A percentile compares a stretch with the other conserved stretches of the same genome.
phyloP scores from a whole-genome alignment of 768 basidiomycete genomes.

The Cubamyces sp. region DNA sequence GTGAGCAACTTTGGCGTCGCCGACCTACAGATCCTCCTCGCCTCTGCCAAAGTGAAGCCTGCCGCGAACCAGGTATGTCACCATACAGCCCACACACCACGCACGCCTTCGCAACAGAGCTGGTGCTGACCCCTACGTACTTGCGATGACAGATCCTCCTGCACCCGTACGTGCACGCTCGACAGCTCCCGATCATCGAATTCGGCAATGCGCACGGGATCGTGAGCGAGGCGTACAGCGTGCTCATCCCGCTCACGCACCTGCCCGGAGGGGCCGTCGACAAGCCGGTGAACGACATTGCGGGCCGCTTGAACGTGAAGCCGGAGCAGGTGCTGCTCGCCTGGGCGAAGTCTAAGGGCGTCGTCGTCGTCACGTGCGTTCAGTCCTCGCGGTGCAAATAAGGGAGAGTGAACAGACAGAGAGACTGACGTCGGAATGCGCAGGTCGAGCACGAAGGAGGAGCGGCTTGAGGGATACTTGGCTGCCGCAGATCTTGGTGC shows the following conservation, averaged over 20 bases:
- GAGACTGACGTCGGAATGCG: not conserved
- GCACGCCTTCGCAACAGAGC: too few species aligned
- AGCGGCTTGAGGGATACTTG: slow-evolving; percentile 69
- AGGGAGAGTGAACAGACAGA: not conserved
- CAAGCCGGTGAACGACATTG: slow-evolving; percentile 56
- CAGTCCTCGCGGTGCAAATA: slow-evolving; percentile 13
- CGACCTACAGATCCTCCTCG: slow-evolving; percentile 57
- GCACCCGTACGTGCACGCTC: slow-evolving; percentile 69
- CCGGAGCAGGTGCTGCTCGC: slow-evolving; percentile 73
- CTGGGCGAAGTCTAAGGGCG: slow-evolving; percentile 73
- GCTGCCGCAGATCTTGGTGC: slow-evolving; percentile 65
- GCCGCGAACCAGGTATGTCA: slow-evolving; percentile 65
- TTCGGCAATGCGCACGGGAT: slow-evolving; percentile 62
- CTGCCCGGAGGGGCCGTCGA: slow-evolving; percentile 68
- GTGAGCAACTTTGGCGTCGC: slow-evolving; percentile 68
- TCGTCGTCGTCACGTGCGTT: slow-evolving; percentile 63
- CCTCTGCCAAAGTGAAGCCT: slow-evolving; percentile 64
- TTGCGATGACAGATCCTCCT: slow-evolving; percentile 54
- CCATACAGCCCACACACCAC: not conserved
- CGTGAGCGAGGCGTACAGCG: slow-evolving; percentile 72
- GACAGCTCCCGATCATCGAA: slow-evolving; percentile 58
- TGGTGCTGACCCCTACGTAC: not conserved
- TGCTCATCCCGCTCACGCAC: slow-evolving; percentile 63
- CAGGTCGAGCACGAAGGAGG: slow-evolving; percentile 68
- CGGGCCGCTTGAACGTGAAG: slow-evolving; percentile 51